Evolutionary conservation across 768 basidiomycete species (phyloP), one percentile per base, ranked within the genome.

Genomic region (Suillus sp.): DNA sequence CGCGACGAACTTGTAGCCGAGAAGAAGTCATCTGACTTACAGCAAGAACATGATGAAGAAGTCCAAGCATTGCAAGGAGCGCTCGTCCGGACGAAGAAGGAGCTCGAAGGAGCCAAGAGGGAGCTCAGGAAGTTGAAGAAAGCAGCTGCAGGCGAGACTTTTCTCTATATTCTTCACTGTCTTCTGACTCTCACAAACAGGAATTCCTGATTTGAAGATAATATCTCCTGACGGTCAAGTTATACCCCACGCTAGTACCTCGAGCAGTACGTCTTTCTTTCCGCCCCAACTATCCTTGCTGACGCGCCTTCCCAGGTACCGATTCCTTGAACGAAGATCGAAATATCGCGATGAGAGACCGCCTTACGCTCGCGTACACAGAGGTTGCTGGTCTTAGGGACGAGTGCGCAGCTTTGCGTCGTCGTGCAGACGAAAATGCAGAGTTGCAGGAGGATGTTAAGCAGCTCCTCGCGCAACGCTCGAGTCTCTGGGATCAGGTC

Each of bases 51-150:
- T 6, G 10, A 34, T 20, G 30, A 53, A 32, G 51, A 53, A 34
- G 32, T 53, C 11, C 32, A 34, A 13, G 51, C 30, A 10, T n/a
- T 53, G 20, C 51, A 34, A 53, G 18, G 30, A 32, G 10, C 51
- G 20, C 51, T 53, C 2, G 20, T 53, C 32, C 51, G 51, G 11
- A 53, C 51, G 11, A 53, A 53, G 32, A 20, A 11, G 32, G 51
- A 53, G 20, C 30, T 53, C 10, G 51, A 53, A 34, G 32, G 30
- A 34, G 32, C 32, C 18, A 53, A 53, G 51, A 53, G 11, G 1
- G 51, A 53, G 20, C 32, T 53, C 10, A 32, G 10, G 51, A 53
- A 53, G 51, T 53, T n/a, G 20, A 53, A 53, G 51, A 53, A 32
- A 32, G 51, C 51, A 5, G 51, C 51, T 53, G 51, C 51, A 34